Conservation (phyloP, 1,139 yeast species). For the Groenewaldozyma auringiensis region DNA sequence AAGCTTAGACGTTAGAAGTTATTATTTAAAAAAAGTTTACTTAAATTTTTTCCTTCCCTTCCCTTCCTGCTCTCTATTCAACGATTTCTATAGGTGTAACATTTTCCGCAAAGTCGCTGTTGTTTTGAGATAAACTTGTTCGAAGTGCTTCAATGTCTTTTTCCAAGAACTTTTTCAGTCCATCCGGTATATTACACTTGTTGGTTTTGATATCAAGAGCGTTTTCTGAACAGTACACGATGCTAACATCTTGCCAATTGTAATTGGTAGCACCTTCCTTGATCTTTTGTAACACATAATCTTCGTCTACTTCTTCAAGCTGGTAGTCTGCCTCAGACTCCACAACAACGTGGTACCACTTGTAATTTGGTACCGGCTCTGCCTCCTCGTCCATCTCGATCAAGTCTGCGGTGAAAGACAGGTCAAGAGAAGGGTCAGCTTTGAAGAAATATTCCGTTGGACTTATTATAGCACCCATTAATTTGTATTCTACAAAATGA, state of each 20-base stretch:
- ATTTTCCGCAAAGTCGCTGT: background rate
- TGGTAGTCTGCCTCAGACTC: conserved; percentile 9
- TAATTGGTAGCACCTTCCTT: conserved; percentile 20
- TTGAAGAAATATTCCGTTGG: conserved; percentile 24
- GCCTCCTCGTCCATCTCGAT: conserved; percentile 9
- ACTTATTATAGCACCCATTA: conserved; percentile 25
- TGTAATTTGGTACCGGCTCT: conserved; percentile 4
- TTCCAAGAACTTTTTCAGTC: conserved; percentile 16
- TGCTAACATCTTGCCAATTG: conserved; percentile 21
- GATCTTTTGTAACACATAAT: conserved; percentile 18
- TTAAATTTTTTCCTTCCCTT: too few species aligned
- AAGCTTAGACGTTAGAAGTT: background rate
- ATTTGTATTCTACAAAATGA: conserved; percentile 18
- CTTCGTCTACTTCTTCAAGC: conserved; percentile 12
- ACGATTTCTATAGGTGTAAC: too few species aligned
- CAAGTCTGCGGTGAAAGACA: conserved; percentile 7
- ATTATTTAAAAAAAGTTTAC: background rate
- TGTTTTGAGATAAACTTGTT: background rate
- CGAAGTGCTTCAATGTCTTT: conserved; percentile 14
- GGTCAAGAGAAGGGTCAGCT: conserved; percentile 6
- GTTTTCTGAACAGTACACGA: conserved; percentile 21
- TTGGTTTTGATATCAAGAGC: conserved; percentile 18
- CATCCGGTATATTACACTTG: conserved; percentile 11
- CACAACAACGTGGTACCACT: conserved; percentile 17
- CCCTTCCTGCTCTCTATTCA: too few species aligned